A percentile compares a stretch with the other conserved stretches of the same genome.
Evolutionary conservation across 2,329 filamentous ascomycete genomes (phyloP).

Genomic region (Lanzia echinophila): DNA sequence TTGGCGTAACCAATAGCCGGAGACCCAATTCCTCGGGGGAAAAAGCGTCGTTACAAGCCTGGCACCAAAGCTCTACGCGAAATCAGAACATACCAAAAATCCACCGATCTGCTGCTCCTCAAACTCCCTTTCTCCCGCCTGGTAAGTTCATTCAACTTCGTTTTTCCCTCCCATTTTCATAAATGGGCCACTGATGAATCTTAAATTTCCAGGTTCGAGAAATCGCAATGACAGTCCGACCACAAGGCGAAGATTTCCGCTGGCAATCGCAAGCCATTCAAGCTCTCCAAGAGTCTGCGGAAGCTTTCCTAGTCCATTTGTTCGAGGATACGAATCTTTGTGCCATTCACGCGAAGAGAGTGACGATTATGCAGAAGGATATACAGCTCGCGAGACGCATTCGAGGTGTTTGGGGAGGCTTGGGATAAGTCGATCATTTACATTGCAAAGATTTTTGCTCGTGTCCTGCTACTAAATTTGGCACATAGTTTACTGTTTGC

Average conservation of each 20-base stretch:
- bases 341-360: slow-evolving; percentile 92
- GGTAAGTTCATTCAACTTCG: slow-evolving; percentile 35
- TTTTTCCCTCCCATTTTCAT: too few relatives aligned
- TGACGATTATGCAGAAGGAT: slow-evolving; percentile 97
- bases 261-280: slow-evolving; percentile 96
- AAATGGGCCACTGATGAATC: too few relatives aligned
- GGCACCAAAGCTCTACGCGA: slow-evolving; percentile 86
- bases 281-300: slow-evolving; percentile 90
- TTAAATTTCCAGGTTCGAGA: slow-evolving; percentile 62
- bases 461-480: too few relatives aligned
- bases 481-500: too few relatives aligned
- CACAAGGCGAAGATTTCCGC: slow-evolving; percentile 63
- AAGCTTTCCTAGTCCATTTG: slow-evolving; percentile 92
- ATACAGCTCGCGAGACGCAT: slow-evolving; percentile 85
- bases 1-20: slow-evolving; percentile 46
- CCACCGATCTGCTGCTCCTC: slow-evolving; percentile 76
- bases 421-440: slow-evolving; percentile 35
- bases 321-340: slow-evolving; percentile 96
- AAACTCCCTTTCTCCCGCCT: slow-evolving; percentile 77
- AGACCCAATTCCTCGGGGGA: slow-evolving; percentile 59
- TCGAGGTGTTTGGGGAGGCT: slow-evolving; percentile 69
- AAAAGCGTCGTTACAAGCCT: slow-evolving; percentile 61
- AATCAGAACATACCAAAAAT: slow-evolving; percentile 85
- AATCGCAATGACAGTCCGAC: slow-evolving; percentile 60
- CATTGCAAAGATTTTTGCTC: too few relatives aligned